phyloP scores from a whole-genome alignment of 495 filamentous ascomycete species.

The Podospora australis region DNA sequence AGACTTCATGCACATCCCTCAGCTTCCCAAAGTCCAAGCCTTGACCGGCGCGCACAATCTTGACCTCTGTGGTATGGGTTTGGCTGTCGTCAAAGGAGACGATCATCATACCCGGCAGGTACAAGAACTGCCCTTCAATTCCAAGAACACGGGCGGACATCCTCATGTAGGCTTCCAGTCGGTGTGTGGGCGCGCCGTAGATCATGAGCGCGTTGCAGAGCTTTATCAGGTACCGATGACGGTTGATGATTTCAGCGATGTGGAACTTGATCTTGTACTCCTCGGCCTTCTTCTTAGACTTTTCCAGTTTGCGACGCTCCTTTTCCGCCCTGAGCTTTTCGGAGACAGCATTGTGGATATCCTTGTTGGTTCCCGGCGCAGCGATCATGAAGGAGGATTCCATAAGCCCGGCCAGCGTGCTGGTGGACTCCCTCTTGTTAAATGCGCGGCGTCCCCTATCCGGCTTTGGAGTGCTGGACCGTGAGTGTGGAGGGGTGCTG shows the following conservation, averaged over 20 bases:
- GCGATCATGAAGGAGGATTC: slow-evolving; percentile 47
- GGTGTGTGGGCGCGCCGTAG: slow-evolving; percentile 72
- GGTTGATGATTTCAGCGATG: slow-evolving; percentile 74
- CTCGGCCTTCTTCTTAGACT: slow-evolving; percentile 41
- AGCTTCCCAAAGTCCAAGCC: slow-evolving; percentile 82
- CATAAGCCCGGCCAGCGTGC: slow-evolving; percentile 49
- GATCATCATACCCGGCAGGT: slow-evolving; percentile 93
- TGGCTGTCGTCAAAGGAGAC: slow-evolving; percentile 86
- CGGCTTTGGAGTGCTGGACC: slow-evolving; percentile 52
- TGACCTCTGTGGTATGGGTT: slow-evolving; percentile 90
- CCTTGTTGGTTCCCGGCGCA: slow-evolving; percentile 21
- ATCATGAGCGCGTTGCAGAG: slow-evolving; percentile 85
- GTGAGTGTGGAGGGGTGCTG: slow-evolving; percentile 31
- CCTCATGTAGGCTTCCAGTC: slow-evolving; percentile 75
- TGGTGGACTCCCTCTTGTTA: slow-evolving; percentile 29
- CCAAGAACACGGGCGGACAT: slow-evolving; percentile 85
- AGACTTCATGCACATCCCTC: slow-evolving; percentile 78
- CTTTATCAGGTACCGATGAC: slow-evolving; percentile 77
- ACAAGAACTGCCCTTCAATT: slow-evolving; percentile 87
- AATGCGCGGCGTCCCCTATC: slow-evolving; percentile 43
- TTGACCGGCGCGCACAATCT: slow-evolving; percentile 69
- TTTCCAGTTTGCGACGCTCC: slow-evolving; percentile 36
- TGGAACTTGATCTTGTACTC: slow-evolving; percentile 81
- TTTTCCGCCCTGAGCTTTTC: slow-evolving; percentile 31
- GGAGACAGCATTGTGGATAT: slow-evolving; percentile 25